Conservation (phyloP, 768 basidiomycete genomes). For the Rhodotorula diobovata region DNA sequence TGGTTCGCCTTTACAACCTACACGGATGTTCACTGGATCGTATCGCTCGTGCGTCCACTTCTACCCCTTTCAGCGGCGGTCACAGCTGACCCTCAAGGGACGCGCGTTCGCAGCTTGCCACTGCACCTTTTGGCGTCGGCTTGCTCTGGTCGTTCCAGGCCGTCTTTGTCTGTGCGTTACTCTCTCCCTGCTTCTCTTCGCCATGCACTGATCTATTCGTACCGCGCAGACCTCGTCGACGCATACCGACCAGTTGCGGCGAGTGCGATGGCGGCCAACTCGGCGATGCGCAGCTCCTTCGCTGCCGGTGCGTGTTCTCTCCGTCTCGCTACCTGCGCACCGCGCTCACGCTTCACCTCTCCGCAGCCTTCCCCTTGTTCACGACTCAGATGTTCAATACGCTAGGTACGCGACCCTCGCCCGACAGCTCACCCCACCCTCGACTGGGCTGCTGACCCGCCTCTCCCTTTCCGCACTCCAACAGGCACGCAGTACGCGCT, state of each 20-base stretch:
- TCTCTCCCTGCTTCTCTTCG: not conserved
- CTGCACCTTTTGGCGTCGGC: constrained; percentile 57
- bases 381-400: constrained; percentile 53
- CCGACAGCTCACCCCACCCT: not conserved
- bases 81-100: too few species aligned
- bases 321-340: not conserved
- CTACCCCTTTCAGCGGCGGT: too few species aligned
- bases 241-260: constrained; percentile 57
- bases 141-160: constrained; percentile 51
- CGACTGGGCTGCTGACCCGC: too few species aligned
- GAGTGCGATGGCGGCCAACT: constrained; percentile 66
- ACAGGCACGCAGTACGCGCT: constrained; percentile 27
- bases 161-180: constrained; percentile 55
- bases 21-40: constrained; percentile 53
- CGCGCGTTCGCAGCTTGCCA: constrained; percentile 46
- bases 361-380: constrained; percentile 54
- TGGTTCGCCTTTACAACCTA: constrained; percentile 60
- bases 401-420: not conserved
- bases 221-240: constrained; percentile 60
- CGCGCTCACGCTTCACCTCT: not conserved
- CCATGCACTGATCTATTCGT: constrained; percentile 45
- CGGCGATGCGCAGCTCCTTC: constrained; percentile 53
- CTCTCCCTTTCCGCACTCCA: not conserved
- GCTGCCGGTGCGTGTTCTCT: constrained; percentile 47
- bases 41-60: constrained; percentile 46